Evolutionary conservation across 2,329 filamentous ascomycete species (phyloP), one percentile per base, ranked within the genome.

Genomic region (Calonectria henricotiae): DNA sequence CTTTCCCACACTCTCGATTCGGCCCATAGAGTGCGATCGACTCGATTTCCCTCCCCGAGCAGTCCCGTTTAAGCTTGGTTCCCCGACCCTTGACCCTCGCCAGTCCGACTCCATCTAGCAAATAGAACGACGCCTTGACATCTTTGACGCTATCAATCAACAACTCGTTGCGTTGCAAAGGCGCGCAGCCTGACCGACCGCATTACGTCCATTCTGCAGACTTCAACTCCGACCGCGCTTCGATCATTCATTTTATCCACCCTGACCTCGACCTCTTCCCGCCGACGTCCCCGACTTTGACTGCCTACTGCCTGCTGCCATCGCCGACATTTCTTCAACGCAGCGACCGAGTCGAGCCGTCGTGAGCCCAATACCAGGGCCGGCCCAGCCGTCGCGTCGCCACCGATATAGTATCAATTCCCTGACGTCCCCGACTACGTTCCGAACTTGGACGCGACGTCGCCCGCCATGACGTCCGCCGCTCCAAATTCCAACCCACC

Each of bases 391-490:
- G 74, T 75, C 73, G 58, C 71, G 67, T 75, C 70, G 66, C 73
- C 72, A 67, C 69, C 58, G 43, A 64, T 51, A 60, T 54, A n/a
- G 67, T 68, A 49, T 41, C 43, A 37, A 27, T 72, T 64, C 62
- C 69, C 67, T 55, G 51, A 54, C 67, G 54, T 65, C 61, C 47
- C 67, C 41, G 67, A 54, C 55, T 61, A 60, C 43, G 30, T 63
- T 46, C 37, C 54, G 61, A 32, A 39, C 61, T 15, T 46, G 60
- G 58, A 69, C 73, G 70, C 72, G 71, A 69, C 71, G 54, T 61
- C 67, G 62, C 63, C 66, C 76, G 67, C 67, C 70, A 84, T 84
- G 82, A 76, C 82, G 72, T 83, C 82, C 64, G 79, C 81, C 69
- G 76, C 80, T 67, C 77, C 79, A 46, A 80, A 80, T 69, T 73